Percentiles rank a stretch among this genome's conserved stretches.
Conservation (phyloP, 768 basidiomycete genomes). For the Boletus subcaerulescens region DNA sequence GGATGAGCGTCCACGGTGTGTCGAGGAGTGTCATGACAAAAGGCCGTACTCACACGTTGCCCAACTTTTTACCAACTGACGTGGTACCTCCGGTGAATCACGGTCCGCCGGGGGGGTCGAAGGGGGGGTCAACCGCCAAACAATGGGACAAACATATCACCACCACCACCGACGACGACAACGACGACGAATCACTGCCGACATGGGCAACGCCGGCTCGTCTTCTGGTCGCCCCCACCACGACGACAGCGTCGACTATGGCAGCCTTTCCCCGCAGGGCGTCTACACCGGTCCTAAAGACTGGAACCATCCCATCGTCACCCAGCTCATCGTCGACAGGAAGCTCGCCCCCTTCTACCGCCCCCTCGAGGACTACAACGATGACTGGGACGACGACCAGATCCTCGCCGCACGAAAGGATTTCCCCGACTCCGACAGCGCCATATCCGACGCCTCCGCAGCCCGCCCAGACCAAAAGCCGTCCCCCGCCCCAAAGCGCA, state of each 20-base stretch:
- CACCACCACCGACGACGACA: neutral
- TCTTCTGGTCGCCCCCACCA: conserved; percentile 71
- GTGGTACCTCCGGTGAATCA: neutral
- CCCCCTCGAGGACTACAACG: conserved; percentile 90
- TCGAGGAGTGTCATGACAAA: conserved; percentile 46
- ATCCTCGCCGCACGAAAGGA: conserved; percentile 81
- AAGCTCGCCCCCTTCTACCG: conserved; percentile 94
- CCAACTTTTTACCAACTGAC: neutral
- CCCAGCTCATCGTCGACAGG: conserved; percentile 83
- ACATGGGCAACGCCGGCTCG: conserved; percentile 82
- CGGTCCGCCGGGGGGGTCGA: conserved; percentile 17
- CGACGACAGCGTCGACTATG: conserved; percentile 84
- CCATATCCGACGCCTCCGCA: conserved; percentile 36
- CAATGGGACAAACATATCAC: conserved; percentile 19
- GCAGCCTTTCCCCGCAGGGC: conserved; percentile 76
- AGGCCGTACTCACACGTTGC: neutral
- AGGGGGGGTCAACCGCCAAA: conserved; percentile 20
- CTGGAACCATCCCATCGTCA: conserved; percentile 87
- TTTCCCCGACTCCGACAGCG: conserved; percentile 48
- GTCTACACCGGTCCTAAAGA: conserved; percentile 82
- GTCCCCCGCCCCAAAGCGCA: conserved; percentile 47
- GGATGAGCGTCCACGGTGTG: conserved; percentile 73
- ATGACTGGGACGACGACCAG: conserved; percentile 85
- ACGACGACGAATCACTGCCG: conserved; percentile 1
- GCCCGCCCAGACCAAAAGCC: conserved; percentile 33